Conservation (phyloP, 2,329 filamentous ascomycete genomes). For the Chaetomiaceae sp. region DNA sequence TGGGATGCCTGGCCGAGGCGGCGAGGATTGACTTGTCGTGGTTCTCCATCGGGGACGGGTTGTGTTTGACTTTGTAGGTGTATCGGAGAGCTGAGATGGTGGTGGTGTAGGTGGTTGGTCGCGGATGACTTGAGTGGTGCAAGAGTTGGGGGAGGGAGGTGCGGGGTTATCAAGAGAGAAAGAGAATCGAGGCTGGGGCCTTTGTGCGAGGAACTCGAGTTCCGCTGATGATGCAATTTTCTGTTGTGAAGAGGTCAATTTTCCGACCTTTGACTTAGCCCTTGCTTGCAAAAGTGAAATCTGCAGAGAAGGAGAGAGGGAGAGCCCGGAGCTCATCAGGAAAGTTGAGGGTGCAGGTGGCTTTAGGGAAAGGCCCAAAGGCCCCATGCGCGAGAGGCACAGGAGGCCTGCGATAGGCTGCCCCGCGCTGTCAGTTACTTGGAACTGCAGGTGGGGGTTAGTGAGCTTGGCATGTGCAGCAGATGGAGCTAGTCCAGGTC, state of each 20-base stretch:
- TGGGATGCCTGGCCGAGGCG: conserved; percentile 59
- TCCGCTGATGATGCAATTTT: conserved; percentile 1
- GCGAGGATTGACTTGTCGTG: conserved; percentile 47
- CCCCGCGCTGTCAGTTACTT: conserved; percentile 7
- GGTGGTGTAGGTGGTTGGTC: no score
- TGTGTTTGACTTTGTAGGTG: no score
- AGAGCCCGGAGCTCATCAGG: background rate
- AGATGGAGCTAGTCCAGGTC: background rate
- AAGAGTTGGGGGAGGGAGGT: background rate
- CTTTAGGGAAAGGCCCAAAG: background rate
- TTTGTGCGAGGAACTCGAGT: background rate
- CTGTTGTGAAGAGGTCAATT: no score
- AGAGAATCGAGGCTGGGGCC: background rate
- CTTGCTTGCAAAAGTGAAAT: background rate
- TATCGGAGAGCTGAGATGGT: no score
- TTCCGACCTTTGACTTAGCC: background rate
- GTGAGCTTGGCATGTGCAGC: background rate
- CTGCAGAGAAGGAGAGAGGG: background rate
- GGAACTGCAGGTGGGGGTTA: conserved; percentile 1
- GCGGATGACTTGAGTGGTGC: no score
- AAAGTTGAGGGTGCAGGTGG: background rate
- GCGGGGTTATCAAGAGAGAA: conserved; percentile 5
- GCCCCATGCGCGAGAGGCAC: background rate
- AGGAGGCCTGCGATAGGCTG: background rate
- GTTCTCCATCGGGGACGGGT: conserved; percentile 41